Conservation (phyloP, 345 rosid species). For the Corchorus olitorius region DNA sequence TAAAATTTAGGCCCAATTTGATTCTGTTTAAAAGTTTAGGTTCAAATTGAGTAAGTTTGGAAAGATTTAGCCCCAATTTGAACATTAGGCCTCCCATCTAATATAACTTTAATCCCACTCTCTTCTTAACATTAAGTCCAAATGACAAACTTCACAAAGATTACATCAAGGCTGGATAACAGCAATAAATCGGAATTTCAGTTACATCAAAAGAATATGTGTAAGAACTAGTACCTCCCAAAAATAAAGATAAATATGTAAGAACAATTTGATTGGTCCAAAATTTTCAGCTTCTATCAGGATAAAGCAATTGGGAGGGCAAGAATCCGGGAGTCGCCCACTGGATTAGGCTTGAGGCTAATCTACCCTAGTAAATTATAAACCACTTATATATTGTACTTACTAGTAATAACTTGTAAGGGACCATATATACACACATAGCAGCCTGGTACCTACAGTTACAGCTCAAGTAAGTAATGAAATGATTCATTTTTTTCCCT, state of each 20-base stretch:
- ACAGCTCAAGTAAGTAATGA: not conserved
- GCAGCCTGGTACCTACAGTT: not conserved
- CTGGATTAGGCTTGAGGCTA: not conserved
- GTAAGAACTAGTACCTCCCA: too few relatives aligned
- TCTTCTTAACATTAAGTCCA: too few relatives aligned
- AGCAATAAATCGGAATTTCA: not conserved
- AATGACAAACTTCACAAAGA: too few relatives aligned
- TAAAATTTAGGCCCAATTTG: too few relatives aligned
- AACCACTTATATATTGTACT: not conserved
- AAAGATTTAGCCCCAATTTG: too few relatives aligned
- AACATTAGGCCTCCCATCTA: too few relatives aligned
- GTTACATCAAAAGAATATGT: not conserved
- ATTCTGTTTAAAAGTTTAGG: too few relatives aligned
- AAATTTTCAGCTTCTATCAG: not conserved
- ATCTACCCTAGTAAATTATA: not conserved
- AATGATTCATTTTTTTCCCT: too few relatives aligned
- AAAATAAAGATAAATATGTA: too few relatives aligned
- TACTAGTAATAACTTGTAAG: too few relatives aligned
- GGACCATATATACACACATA: not conserved
- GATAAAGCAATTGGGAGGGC: not conserved
- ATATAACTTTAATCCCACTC: too few relatives aligned
- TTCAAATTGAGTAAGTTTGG: too few relatives aligned
- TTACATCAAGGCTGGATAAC: not conserved
- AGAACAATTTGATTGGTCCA: not conserved
- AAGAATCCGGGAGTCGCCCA: slow-evolving; percentile 6